Base-by-base conservation (phyloP, 192 early-diverging fungal species). In the Gaertneriomyces sp. region DNA sequence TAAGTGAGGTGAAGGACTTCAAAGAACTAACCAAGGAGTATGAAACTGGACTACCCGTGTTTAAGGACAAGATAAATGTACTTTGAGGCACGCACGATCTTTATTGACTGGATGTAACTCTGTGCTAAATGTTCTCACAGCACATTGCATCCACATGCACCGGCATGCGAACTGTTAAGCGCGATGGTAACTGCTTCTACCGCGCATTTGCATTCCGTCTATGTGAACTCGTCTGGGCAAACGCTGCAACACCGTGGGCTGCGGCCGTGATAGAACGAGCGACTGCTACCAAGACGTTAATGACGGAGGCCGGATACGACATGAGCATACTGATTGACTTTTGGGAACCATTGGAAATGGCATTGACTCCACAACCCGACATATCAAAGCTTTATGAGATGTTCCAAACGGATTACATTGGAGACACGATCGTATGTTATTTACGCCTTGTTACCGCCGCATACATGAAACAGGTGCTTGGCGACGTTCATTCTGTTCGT, bases 161-260 rank as follows among this genome's bases (percentile, higher is more conserved):
- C 14, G 60, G 58, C 6, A 5, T 63, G 61, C 57, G 65, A 9
- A 12, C 42, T n/a, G 46, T 39, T 25, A 55, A 33, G 14, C 59
- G 60, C 50, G 77, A 84, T 64, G 81, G 82, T 4, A 84, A 79
- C 71, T 84, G 82, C 68, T 84, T 84, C 69, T 84, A 81, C 71
- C 68, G 82, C n/a, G 82, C 77, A 2, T 61, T 84, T 46, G 60
- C 59, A 3, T 84, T 71, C 53, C 66, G 73, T 11, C 60, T 79
- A 3, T 79, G 77, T 60, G 82, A 84, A 58, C 52, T 74, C 11
- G 7, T 79, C 11, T n/a, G 58, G 42, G 41, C 50, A 38, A 17
- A 62, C n/a, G 8, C 19, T n/a, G 64, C 43, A 7, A 41, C 54
- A 9, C 50, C 55, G 8, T 83, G 78, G 78, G 53, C 72, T 0